These are phyloP conservation scores for Apiotrichum gamsii DNA, from an alignment of 1,284 basidiomycete species.

Conservation along the genomic window DNA sequence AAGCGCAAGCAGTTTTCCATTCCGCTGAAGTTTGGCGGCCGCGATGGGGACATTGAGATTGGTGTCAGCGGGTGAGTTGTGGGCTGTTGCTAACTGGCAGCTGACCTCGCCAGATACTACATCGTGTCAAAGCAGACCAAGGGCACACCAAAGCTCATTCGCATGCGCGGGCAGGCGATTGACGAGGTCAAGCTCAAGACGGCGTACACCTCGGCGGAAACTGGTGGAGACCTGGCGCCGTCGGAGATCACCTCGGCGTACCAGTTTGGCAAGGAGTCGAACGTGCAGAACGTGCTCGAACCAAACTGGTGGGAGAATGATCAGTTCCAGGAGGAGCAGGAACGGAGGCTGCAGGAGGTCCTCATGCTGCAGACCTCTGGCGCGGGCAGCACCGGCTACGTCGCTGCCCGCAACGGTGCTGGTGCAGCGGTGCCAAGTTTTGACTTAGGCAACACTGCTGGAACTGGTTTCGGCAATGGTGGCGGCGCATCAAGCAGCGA, in stretches of 20 bases:
- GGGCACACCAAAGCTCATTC: slow-evolving; percentile 69
- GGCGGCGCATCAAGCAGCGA: neutral
- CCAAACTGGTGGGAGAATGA: slow-evolving; percentile 40
- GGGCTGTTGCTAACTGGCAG: neutral
- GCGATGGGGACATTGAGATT: slow-evolving; percentile 65
- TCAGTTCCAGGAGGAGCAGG: slow-evolving; percentile 22
- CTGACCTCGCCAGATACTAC: slow-evolving; percentile 62
- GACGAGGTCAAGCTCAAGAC: slow-evolving; percentile 66
- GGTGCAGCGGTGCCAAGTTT: too few species aligned
- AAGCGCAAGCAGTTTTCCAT: slow-evolving; percentile 83
- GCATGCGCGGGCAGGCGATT: slow-evolving; percentile 67
- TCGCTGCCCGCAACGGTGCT: too few species aligned
- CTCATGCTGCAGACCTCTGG: slow-evolving; percentile 1
- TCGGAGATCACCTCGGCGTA: slow-evolving; percentile 41
- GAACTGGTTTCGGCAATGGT: too few species aligned
- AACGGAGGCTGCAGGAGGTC: slow-evolving; percentile 26
- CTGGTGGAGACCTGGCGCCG: slow-evolving; percentile 36
- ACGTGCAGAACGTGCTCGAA: slow-evolving; percentile 37
- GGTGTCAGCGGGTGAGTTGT: slow-evolving; percentile 75
- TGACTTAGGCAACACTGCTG: too few species aligned
- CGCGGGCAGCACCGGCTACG: too few species aligned
- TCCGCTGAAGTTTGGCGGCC: slow-evolving; percentile 65
- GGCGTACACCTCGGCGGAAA: slow-evolving; percentile 55
- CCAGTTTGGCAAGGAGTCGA: slow-evolving; percentile 41
- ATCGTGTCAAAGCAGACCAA: slow-evolving; percentile 79